A percentile compares a stretch with the other conserved stretches of the same genome.
Conservation (phyloP, 2,329 filamentous ascomycete genomes). For the Thelonectria discophora region DNA sequence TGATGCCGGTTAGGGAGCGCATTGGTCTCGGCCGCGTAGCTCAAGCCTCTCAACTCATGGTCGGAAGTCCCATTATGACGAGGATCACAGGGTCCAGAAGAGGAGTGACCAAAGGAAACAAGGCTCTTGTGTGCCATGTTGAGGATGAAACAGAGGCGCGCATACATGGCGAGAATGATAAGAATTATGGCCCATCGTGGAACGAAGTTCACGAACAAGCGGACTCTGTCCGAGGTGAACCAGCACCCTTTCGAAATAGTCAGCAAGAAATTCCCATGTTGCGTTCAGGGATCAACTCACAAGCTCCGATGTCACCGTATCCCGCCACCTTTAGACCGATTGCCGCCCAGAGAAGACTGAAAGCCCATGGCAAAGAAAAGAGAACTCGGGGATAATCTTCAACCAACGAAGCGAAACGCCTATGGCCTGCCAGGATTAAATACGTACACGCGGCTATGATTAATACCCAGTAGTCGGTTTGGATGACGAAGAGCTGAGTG, state of each 20-base stretch:
- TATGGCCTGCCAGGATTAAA: slow-evolving; percentile 17
- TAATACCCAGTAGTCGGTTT: slow-evolving; percentile 23
- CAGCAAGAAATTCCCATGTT: not conserved
- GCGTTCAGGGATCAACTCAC: not conserved
- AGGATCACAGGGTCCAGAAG: not conserved
- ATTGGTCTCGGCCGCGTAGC: not conserved
- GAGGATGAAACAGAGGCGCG: slow-evolving; percentile 4
- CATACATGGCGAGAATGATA: slow-evolving; percentile 15
- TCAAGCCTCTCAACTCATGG: not conserved
- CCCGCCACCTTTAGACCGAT: slow-evolving; percentile 12
- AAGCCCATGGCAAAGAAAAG: slow-evolving; percentile 5
- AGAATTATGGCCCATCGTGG: slow-evolving; percentile 21
- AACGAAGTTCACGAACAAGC: slow-evolving; percentile 16
- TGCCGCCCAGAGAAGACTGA: slow-evolving; percentile 14
- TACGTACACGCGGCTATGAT: slow-evolving; percentile 14
- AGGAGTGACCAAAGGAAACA: slow-evolving; percentile 8
- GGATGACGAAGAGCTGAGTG: slow-evolving; percentile 19
- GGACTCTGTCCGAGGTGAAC: slow-evolving; percentile 22
- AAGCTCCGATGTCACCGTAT: slow-evolving; percentile 21
- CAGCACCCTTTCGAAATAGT: slow-evolving; percentile 15
- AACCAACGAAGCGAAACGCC: slow-evolving; percentile 4
- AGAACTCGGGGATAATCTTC: slow-evolving; percentile 8
- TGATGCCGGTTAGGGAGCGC: not conserved
- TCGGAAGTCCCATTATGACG: not conserved
- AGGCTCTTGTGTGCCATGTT: slow-evolving; percentile 8